Base-by-base conservation (phyloP, 2,329 filamentous ascomycete genomes). In the Ophiosphaerella narmari region DNA sequence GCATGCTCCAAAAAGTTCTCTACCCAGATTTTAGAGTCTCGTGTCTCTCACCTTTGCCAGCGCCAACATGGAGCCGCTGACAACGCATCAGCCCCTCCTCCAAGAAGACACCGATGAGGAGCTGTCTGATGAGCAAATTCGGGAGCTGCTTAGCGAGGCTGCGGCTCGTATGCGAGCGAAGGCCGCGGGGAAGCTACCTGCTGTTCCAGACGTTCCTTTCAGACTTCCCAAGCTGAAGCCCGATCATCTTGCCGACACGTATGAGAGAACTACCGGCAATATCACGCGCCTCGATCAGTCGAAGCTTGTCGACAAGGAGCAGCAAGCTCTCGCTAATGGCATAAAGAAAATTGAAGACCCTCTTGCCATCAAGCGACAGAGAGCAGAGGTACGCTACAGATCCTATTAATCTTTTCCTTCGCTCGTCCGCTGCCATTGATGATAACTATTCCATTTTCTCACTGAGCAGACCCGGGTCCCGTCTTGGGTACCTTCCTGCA, bases 401-500 rank as follows among this genome's bases (percentile, higher is more conserved):
- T 34, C 26, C 42, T 29, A 18, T 41, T 16, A 13, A 8, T 29
- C 23, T 24, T 9, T 29, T n/a, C 24, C 23, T 29, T 21, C 21
- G n/a, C n/a, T 29, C 23, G 26, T 29, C 26, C 26, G 11, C 2
- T 11, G 42, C 35, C 41, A 12, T 36, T 45, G 89, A 93, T 85
- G 89, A 92, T 89, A 88, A 81, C 79, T 75, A 81, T 85, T 83
- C 86, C 83, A 86, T 74, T 74, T 74, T 75, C 74, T 76, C 68
- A 83, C 88, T 88, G 91, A 82, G 88, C 85, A 83, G 86, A 85
- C 79, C 71, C 75, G 80, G 82, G 81, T 82, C 83, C 84, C 89
- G 89, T 93, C 81, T 88, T 94, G 89, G 88, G 82, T 78, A 82
- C 82, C 80, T 79, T 83, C 84, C 87, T 83, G 82, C 85, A 84